Percentiles rank a stretch among this genome's conserved stretches.
Conservation (phyloP, 306 rosid species). For the Ammopiptanthus mongolicus region DNA sequence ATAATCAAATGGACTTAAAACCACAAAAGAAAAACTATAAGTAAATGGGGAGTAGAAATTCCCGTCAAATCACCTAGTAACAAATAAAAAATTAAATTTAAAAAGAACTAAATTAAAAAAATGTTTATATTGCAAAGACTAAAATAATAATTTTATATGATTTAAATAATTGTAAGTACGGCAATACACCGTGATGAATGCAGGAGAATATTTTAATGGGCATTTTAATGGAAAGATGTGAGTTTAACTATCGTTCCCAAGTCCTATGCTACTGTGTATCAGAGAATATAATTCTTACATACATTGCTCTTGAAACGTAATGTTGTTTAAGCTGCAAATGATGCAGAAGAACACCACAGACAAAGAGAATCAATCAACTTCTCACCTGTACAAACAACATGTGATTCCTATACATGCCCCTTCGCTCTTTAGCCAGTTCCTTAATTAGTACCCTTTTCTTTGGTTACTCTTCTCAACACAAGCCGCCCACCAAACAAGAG, state of each 20-base stretch:
- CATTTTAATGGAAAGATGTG: slow-evolving; percentile 10
- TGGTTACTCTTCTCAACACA: neutral
- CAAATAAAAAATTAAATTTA: neutral
- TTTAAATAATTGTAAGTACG: neutral
- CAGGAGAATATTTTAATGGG: slow-evolving; percentile 4
- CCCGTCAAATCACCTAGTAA: no score
- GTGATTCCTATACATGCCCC: slow-evolving; percentile 22
- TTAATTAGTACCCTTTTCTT: neutral
- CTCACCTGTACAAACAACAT: slow-evolving; percentile 18
- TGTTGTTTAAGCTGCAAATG: slow-evolving; percentile 27
- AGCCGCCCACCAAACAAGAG: neutral
- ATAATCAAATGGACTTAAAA: no score
- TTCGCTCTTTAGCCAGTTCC: neutral
- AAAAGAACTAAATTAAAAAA: neutral
- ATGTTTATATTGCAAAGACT: neutral
- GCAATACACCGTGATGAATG: neutral
- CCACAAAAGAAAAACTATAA: no score
- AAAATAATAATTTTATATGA: neutral
- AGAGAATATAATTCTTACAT: slow-evolving; percentile 25
- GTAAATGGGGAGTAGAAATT: no score
- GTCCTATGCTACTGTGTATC: slow-evolving; percentile 1
- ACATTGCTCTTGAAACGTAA: slow-evolving; percentile 35
- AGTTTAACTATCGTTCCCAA: slow-evolving; percentile 9
- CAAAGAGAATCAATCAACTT: slow-evolving; percentile 36
- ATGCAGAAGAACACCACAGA: slow-evolving; percentile 17